Conservation (phyloP, 1,284 basidiomycete species). For the Austroboletus niveus region DNA sequence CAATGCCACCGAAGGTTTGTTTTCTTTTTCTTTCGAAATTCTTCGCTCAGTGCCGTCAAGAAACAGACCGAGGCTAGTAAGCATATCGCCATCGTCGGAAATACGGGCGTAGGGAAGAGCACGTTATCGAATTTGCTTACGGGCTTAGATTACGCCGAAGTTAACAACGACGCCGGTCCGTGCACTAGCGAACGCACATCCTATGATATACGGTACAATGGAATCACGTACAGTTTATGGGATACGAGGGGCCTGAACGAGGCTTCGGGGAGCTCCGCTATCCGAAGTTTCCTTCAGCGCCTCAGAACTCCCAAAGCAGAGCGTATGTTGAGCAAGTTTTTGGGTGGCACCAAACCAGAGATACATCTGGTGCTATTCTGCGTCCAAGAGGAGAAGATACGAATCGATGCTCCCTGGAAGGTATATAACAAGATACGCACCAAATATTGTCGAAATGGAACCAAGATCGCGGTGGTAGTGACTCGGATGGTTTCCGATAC, state of each 20-base stretch:
- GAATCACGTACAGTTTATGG: constrained; percentile 4
- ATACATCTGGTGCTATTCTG: constrained; percentile 17
- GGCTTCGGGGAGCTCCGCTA: constrained; percentile 1
- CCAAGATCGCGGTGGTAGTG: constrained; percentile 24
- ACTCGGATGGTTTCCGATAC: constrained; percentile 40
- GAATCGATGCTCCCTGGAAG: constrained; percentile 11
- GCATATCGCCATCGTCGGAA: constrained; percentile 15
- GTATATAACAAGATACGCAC: constrained; percentile 10
- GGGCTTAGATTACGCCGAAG: constrained; percentile 1
- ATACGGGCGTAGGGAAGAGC: constrained; percentile 20
- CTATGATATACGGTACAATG: constrained; percentile 3
- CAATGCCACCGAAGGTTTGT: constrained; percentile 6
- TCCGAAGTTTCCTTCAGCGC: constrained; percentile 3
- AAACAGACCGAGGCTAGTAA: constrained; percentile 4
- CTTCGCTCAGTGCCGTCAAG: constrained; percentile 1
- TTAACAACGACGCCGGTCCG: constrained; percentile 11
- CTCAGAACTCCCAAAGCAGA: constrained; percentile 11
- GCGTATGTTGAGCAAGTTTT: constrained; percentile 5
- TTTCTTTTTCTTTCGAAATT: background rate
- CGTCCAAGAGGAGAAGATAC: constrained; percentile 15
- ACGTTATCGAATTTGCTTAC: constrained; percentile 21
- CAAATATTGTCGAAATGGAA: constrained; percentile 13
- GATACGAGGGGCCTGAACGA: constrained; percentile 19
- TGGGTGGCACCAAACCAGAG: constrained; percentile 9
- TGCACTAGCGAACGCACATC: constrained; percentile 7